phyloP scores from a whole-genome alignment of 2,329 filamentous ascomycete species.

The Didymella exigua region DNA sequence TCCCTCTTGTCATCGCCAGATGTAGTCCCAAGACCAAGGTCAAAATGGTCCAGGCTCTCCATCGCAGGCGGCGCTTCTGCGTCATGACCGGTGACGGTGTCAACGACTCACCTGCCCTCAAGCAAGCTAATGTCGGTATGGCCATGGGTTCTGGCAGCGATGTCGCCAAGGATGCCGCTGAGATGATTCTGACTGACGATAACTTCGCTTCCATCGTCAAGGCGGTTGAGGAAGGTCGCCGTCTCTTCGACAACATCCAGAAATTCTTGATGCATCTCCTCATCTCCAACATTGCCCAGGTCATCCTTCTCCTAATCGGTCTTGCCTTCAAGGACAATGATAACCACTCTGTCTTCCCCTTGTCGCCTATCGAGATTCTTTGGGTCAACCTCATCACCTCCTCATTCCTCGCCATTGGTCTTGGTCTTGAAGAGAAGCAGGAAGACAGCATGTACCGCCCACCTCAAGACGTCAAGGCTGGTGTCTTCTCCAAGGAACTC shows the following conservation, averaged over 20 bases:
- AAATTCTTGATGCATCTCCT: conserved; percentile 57
- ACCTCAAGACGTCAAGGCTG: conserved; percentile 51
- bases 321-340: conserved; percentile 54
- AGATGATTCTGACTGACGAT: conserved; percentile 51
- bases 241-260: conserved; percentile 51
- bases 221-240: conserved; percentile 49
- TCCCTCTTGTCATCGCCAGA: conserved; percentile 54
- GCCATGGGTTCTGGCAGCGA: conserved; percentile 51
- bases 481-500: conserved; percentile 54
- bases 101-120: conserved; percentile 50
- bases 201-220: conserved; percentile 52
- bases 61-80: conserved; percentile 47
- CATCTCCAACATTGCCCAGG: conserved; percentile 56
- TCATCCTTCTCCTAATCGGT: conserved; percentile 54
- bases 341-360: conserved; percentile 52
- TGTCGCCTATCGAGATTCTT: conserved; percentile 55
- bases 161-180: conserved; percentile 50
- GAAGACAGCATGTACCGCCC: conserved; percentile 55
- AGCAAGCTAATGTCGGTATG: conserved; percentile 50
- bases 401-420: conserved; percentile 55
- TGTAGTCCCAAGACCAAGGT: conserved; percentile 56
- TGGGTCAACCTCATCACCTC: conserved; percentile 57
- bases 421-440: conserved; percentile 54
- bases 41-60: conserved; percentile 54
- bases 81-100: conserved; percentile 54